phyloP scores from a whole-genome alignment of 345 rosid species.

The Populus davidiana region DNA sequence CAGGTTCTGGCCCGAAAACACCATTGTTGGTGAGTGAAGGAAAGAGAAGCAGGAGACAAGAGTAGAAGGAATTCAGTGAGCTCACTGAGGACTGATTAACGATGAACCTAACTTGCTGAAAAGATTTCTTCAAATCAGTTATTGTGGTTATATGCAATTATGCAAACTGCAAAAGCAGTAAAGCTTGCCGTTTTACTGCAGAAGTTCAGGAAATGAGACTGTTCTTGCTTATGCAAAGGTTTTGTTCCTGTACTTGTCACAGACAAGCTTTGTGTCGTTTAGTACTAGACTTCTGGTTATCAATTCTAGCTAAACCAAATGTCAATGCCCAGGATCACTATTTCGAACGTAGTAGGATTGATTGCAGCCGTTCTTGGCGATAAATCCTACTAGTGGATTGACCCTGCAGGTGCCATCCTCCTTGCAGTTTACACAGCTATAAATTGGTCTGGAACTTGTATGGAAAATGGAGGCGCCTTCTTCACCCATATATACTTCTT shows the following conservation, averaged over 20 bases:
- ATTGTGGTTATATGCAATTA: constrained; percentile 66
- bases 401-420: constrained; percentile 71
- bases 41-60: constrained; percentile 17
- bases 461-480: too few species aligned
- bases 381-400: constrained; percentile 77
- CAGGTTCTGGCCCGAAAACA: background rate
- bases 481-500: too few species aligned
- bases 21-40: background rate
- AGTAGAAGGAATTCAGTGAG: constrained; percentile 36
- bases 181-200: constrained; percentile 78
- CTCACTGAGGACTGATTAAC: constrained; percentile 37
- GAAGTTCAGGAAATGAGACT: constrained; percentile 59
- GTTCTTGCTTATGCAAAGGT: constrained; percentile 95
- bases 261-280: background rate
- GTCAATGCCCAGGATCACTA: constrained; percentile 67
- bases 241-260: background rate
- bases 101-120: constrained; percentile 33
- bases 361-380: constrained; percentile 82
- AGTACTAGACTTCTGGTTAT: background rate
- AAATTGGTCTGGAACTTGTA: too few species aligned
- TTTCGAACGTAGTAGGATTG: constrained; percentile 78
- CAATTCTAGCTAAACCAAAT: background rate
- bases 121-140: constrained; percentile 48
- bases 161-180: constrained; percentile 65
- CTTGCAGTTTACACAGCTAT: too few species aligned